These are phyloP conservation scores for Talaromyces trachyspermus DNA, from an alignment of 495 filamentous ascomycete genomes.

Conservation along the genomic window DNA sequence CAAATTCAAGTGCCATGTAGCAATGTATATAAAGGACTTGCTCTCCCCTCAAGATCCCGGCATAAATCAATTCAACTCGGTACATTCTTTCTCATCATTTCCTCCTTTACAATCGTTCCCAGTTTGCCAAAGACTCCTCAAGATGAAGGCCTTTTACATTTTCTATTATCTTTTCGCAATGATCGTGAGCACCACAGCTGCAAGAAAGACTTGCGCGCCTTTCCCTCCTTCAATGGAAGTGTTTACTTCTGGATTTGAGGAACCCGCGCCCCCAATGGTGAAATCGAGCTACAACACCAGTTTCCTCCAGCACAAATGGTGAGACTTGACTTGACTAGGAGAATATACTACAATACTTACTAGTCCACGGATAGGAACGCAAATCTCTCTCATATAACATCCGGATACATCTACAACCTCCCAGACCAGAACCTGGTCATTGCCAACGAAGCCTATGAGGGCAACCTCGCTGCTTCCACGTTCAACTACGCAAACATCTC, in stretches of 20 bases:
- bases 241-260: slow-evolving; percentile 18
- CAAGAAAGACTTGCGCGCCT: background rate
- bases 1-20: background rate
- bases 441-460: slow-evolving; percentile 20
- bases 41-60: background rate
- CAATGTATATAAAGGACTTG: background rate
- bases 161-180: background rate
- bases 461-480: slow-evolving; percentile 18
- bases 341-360: slow-evolving; percentile 1
- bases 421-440: slow-evolving; percentile 17
- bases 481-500: slow-evolving; percentile 25
- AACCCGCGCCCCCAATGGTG: slow-evolving; percentile 21
- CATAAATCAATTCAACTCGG: background rate
- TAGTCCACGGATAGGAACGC: slow-evolving; percentile 15
- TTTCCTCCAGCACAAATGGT: slow-evolving; percentile 26
- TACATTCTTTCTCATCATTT: background rate
- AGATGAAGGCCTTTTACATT: slow-evolving; percentile 1
- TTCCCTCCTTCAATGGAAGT: slow-evolving; percentile 16
- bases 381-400: slow-evolving; percentile 23
- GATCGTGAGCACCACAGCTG: background rate
- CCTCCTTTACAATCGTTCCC: background rate
- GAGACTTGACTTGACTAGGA: background rate
- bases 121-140: background rate
- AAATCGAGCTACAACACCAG: slow-evolving; percentile 19
- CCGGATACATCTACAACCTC: slow-evolving; percentile 23